Base-by-base conservation (phyloP, 1,284 basidiomycete genomes). In the Fomitopsis palustris region DNA sequence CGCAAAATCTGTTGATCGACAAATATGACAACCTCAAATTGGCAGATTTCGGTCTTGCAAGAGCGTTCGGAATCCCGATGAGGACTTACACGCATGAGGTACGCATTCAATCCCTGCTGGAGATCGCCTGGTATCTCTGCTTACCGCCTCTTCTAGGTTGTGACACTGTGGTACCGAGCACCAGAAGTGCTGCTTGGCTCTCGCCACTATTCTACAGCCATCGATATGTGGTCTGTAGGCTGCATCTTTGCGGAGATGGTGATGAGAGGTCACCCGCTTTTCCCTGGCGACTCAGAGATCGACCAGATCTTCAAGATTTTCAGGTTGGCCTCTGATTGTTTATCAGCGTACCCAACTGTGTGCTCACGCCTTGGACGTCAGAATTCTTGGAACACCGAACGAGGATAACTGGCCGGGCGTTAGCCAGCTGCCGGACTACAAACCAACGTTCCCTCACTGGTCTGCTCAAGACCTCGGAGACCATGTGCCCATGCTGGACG, bases 281-380 rank as follows among this genome's bases (percentile, higher is more conserved):
- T 98, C 84, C 95, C 96, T 14, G 96, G 97, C 9, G 96, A 99
- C 77, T 98, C 95, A 29, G 96, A 99, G 77, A 99, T 99, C 69
- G 96, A 99, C 77, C 96, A 99, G 78, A 99, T 99, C 67, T 99
- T 98, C 85, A 93, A 95, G 76, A 99, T 98, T 70, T 99, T 99
- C 84, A 86, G 92, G 93, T 93, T 62, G 58, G 81, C 69, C 12
- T 29, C 12, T 29, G 25, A 29, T 27, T 41, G 10, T 38, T 43
- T 27, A 60, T 54, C 25, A 14, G 39, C 42, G 10, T 19, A 14
- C 19, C 43, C 16, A 31, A 17, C 5, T 12, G 17, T 25, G 12
- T n/a, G 23, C 42, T 41, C 39, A 43, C 12, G 2, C n/a, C 10
- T n/a, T 12, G 17, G n/a, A 33, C n/a, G 17, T 25, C 37, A 96